Evolutionary conservation across 1,284 basidiomycete species (phyloP), one percentile per base, ranked within the genome.

Genomic region (Malassezia equina): DNA sequence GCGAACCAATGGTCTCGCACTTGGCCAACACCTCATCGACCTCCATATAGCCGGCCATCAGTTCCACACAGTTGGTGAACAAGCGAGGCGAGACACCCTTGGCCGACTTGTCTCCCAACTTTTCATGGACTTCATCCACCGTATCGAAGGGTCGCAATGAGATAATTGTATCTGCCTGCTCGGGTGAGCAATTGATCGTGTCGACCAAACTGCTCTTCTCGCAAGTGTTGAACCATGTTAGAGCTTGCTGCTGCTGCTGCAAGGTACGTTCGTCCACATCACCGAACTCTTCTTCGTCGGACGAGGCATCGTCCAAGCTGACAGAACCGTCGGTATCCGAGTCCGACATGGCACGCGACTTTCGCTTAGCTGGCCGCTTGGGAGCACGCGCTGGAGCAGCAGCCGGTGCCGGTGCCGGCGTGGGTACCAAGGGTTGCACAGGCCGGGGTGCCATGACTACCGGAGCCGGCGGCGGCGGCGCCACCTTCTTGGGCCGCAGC

Each of bases 81-180:
- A 98, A 80, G 55, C 86, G 84, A 55, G 86, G 81, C 55, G 88
- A 90, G 62, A 98, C 85, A 17, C 91, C 91, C 67, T 90, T 90
- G 76, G 88, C 89, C 75, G 90, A 87, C 73, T 87, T 90, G 52
- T 75, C 75, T 44, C 83, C 84, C 46, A 95, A 78, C 49, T 64
- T 65, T 7, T 57, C 44, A 33, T 69, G 61, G 17, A 71, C 65
- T 59, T 93, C 88, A 32, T 86, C 84, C n/a, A 84, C 80, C 19
- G 83, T 81, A 5, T 75, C 71, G 75, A 89, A 99, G 0, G 91
- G 91, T 42, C 93, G 83, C 34, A 90, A 78, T 17, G 80, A 79
- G 55, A 89, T 81, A 62, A 96, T 88, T 52, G 81, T 81, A 24
- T 82, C 77, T 0, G 91, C 93, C 75, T 96, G 90, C 39, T 84